phyloP scores from a whole-genome alignment of 2,329 filamentous ascomycete species.

The Trichoderma sp. region DNA sequence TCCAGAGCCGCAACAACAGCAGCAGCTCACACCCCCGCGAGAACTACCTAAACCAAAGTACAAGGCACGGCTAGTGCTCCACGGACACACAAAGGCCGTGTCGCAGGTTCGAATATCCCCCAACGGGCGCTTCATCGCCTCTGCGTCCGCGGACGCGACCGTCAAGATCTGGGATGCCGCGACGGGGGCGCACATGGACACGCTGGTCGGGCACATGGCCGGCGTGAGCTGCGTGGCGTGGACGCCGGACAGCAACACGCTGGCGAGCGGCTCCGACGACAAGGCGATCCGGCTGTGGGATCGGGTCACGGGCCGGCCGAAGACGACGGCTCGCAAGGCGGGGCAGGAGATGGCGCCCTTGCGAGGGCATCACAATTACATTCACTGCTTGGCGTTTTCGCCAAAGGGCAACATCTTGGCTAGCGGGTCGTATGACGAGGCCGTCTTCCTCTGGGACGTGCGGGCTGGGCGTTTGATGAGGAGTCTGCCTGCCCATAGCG shows the following conservation, averaged over 20 bases:
- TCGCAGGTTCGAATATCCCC: conserved; percentile 90
- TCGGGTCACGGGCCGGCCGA: conserved; percentile 60
- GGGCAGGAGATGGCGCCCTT: conserved; percentile 59
- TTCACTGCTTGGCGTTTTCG: conserved; percentile 93
- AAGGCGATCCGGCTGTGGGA: conserved; percentile 96
- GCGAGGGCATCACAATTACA: conserved; percentile 91
- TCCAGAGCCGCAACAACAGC: conserved; percentile 32
- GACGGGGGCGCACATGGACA: conserved; percentile 80
- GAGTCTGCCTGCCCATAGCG: conserved; percentile 88
- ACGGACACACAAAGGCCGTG: conserved; percentile 77
- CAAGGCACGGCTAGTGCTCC: conserved; percentile 68
- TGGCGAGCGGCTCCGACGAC: conserved; percentile 93
- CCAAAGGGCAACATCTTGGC: conserved; percentile 97
- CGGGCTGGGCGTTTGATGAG: conserved; percentile 85
- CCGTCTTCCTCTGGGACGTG: conserved; percentile 96
- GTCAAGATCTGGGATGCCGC: conserved; percentile 87
- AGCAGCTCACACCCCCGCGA: conserved; percentile 43
- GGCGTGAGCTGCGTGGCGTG: conserved; percentile 93
- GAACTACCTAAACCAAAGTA: conserved; percentile 67
- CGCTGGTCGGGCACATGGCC: conserved; percentile 88
- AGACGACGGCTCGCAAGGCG: conserved; percentile 48
- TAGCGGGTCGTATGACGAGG: conserved; percentile 94
- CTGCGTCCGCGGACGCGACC: conserved; percentile 84
- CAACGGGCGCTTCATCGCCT: conserved; percentile 86
- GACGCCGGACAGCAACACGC: conserved; percentile 82